These are phyloP conservation scores for Desmodesmus armatus DNA, from an alignment of 139 green algal genomes.

Conservation along the genomic window DNA sequence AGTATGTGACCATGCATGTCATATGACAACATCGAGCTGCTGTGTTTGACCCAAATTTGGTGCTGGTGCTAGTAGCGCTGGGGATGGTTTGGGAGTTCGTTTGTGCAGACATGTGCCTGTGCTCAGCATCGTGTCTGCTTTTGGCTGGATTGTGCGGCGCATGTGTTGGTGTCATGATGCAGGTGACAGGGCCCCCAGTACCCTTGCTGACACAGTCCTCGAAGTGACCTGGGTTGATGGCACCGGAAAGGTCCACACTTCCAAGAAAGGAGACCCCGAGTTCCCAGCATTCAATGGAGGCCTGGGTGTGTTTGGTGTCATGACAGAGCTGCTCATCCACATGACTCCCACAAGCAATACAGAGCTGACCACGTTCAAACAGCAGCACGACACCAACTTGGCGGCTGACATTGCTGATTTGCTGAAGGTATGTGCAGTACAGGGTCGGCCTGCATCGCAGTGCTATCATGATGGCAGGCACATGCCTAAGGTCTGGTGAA, in stretches of 20 bases:
- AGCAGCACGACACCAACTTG: constrained; percentile 28
- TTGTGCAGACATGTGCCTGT: too few relatives aligned
- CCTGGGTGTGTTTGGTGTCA: background rate
- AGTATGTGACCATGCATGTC: too few relatives aligned
- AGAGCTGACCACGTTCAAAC: constrained; percentile 19
- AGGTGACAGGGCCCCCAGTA: background rate
- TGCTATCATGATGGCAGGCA: background rate
- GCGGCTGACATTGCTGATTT: constrained; percentile 1
- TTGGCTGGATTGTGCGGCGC: too few relatives aligned
- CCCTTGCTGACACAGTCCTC: constrained; percentile 4
- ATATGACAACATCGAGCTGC: too few relatives aligned
- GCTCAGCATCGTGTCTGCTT: too few relatives aligned
- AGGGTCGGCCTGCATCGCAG: background rate
- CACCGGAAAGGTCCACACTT: background rate
- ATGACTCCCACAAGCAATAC: constrained; percentile 32
- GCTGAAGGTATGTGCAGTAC: constrained; percentile 11
- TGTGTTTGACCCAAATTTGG: too few relatives aligned
- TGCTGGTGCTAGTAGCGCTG: too few relatives aligned
- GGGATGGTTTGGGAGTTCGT: too few relatives aligned
- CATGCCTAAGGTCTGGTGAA: background rate
- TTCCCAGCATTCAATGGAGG: background rate
- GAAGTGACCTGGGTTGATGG: constrained; percentile 36
- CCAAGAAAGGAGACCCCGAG: background rate
- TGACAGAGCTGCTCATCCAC: constrained; percentile 40
- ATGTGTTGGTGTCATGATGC: too few relatives aligned